A percentile compares a stretch with the other conserved stretches of the same genome.
These are phyloP conservation scores for Neckera pumila DNA, from an alignment of 225 moss, liverwort and hornwort genomes.

Conservation along the genomic window DNA sequence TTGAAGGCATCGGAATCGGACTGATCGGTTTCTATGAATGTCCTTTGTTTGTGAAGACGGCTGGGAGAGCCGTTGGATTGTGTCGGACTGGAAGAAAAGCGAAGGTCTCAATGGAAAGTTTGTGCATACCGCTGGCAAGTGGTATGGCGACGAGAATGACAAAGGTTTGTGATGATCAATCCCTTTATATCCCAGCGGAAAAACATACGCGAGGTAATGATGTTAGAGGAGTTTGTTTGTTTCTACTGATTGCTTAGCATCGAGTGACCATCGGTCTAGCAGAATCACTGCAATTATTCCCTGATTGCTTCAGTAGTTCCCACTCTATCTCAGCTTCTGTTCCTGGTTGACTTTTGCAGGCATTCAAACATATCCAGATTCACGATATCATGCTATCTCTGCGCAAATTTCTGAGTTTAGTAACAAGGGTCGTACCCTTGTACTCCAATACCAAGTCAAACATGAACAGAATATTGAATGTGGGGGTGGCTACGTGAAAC, in stretches of 20 bases:
- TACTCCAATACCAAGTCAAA: constrained; percentile 38
- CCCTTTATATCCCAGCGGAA: neutral
- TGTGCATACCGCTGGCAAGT: constrained; percentile 78
- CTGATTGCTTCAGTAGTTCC: neutral
- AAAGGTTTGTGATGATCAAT: constrained; percentile 40
- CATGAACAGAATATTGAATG: constrained; percentile 48
- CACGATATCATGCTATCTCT: constrained; percentile 28
- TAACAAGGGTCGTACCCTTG: constrained; percentile 37
- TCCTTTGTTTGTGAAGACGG: constrained; percentile 45
- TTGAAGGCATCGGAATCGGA: neutral
- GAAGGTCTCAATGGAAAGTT: constrained; percentile 76
- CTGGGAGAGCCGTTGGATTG: constrained; percentile 82
- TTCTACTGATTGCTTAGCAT: neutral
- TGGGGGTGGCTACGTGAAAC: constrained; percentile 48
- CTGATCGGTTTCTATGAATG: neutral
- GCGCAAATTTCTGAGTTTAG: constrained; percentile 18
- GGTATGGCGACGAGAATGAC: constrained; percentile 63
- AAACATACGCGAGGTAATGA: neutral
- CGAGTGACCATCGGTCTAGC: neutral
- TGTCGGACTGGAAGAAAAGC: constrained; percentile 69
- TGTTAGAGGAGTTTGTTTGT: neutral
- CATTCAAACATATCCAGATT: constrained; percentile 34
- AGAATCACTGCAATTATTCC: neutral
- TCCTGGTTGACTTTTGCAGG: constrained; percentile 5
- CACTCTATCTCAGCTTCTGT: neutral